Percentiles rank a stretch among this genome's conserved stretches.
These are phyloP conservation scores for Combretum micranthum DNA, from an alignment of 345 rosid species.

Conservation along the genomic window DNA sequence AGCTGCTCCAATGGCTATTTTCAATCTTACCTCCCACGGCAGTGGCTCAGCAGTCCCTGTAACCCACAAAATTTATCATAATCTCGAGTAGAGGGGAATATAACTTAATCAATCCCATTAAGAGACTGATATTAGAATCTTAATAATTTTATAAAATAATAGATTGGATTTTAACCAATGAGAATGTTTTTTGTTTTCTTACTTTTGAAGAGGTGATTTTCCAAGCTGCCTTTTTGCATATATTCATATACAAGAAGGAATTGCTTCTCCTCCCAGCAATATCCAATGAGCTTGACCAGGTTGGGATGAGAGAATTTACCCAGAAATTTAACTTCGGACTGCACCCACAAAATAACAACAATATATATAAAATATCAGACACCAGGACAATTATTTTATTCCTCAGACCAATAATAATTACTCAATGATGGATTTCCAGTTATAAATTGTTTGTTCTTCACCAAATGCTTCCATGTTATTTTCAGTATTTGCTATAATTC, in stretches of 20 bases:
- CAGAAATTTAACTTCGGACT: constrained; percentile 65
- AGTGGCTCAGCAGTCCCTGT: constrained; percentile 54
- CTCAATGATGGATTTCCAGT: no score
- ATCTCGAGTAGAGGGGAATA: no score
- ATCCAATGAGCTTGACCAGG: constrained; percentile 68
- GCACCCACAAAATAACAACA: constrained; percentile 6
- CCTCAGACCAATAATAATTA: no score
- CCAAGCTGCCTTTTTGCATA: constrained; percentile 66
- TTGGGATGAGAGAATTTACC: constrained; percentile 76
- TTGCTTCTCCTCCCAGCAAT: constrained; percentile 65
- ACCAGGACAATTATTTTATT: background rate
- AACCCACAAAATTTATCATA: background rate
- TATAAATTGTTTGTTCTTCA: no score
- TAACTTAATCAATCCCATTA: no score
- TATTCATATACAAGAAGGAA: constrained; percentile 74
- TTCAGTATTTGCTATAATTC: no score
- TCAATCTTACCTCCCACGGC: constrained; percentile 50
- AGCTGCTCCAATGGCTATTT: constrained; percentile 72
- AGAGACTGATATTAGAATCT: no score
- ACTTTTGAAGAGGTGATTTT: constrained; percentile 60
- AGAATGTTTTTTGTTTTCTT: constrained; percentile 5
- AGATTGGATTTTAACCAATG: background rate
- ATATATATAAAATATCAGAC: background rate
- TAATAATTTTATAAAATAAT: background rate
- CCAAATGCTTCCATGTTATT: no score